Evolutionary conservation across 164 flowering plant species (phyloP).

Genomic region (Magnolia sinica): DNA sequence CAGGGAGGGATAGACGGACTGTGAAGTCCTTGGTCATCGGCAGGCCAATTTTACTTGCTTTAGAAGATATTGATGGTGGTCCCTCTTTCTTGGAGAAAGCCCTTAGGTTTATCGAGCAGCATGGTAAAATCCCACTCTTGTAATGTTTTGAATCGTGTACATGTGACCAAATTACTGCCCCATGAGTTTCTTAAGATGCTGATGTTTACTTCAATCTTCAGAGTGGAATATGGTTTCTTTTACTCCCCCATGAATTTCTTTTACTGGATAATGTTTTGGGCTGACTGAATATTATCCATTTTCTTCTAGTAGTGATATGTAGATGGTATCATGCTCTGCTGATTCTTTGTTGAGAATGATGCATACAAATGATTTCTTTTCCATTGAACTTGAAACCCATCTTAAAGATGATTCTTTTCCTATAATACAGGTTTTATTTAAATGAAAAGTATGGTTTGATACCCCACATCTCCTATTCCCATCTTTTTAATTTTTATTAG

Average conservation of each 20-base stretch:
- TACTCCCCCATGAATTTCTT: background rate
- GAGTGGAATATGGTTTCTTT: background rate
- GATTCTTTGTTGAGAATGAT: background rate
- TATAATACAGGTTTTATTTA: background rate
- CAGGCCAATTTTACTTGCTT: slow-evolving; percentile 75
- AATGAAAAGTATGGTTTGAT: too few species aligned
- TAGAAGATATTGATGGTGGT: slow-evolving; percentile 83
- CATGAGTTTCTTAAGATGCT: background rate
- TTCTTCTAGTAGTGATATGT: background rate
- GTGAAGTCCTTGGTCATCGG: slow-evolving; percentile 56
- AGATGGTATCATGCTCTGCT: background rate
- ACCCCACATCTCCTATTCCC: too few species aligned
- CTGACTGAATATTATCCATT: background rate
- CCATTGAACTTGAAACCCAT: background rate
- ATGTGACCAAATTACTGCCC: background rate
- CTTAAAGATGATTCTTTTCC: background rate
- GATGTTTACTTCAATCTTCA: background rate
- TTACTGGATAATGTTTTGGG: background rate
- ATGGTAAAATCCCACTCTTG: slow-evolving; percentile 43
- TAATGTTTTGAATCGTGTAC: background rate
- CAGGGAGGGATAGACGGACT: slow-evolving; percentile 46
- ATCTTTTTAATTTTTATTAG: too few species aligned
- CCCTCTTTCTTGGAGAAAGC: slow-evolving; percentile 93
- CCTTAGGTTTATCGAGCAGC: slow-evolving; percentile 64
- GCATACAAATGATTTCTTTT: too few species aligned